Evolutionary conservation across 169 alveolate species (phyloP), one percentile per base, ranked within the genome.

Genomic region (Plasmodium gaboni): DNA sequence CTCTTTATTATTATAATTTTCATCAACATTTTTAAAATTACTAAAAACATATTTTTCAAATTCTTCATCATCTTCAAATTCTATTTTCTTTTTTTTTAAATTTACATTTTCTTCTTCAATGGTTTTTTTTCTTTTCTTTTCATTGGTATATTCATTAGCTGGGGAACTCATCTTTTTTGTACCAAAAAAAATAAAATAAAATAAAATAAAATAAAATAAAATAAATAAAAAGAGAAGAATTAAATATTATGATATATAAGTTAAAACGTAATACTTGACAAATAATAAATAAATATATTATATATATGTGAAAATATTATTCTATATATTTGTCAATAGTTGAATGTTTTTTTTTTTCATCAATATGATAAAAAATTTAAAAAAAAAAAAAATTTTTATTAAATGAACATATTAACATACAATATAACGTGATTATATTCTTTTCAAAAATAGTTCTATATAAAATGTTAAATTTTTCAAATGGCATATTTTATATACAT

Each of bases 11-110:
- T 64, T 5, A 19, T 17, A 26, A 46, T 51, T 26, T 13, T 61
- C 59, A 0, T 51, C 61, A 51, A 1, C 22, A 46, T 83, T 83
- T 72, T 83, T 83, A 72, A 83, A 83, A 46, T 53, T n/a, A 68
- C 42, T 61, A 61, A 83, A 2, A 7, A 83, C 64, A 48, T 69
- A 83, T 60, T 68, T 83, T 67, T 83, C 91, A 83, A 9, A 83
- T 38, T 83, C 91, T 17, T 83, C 91, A 46, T 83, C 91, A 83
- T 69, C 69, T 32, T 83, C 91, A 83, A 83, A 83, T 17, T 83
- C 91, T 2, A 83, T 60, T 17, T 50, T 48, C 32, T 57, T 69
- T 78, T 78, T 78, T 28, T 51, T 83, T 24, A 48, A 38, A 15
- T 55, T 68, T 2, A 60, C 46, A 8, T 70, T 69, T 4, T n/a